Evolutionary conservation across 1,139 yeast species (phyloP).

Genomic region (Blastobotrys raffinosifermentans): DNA sequence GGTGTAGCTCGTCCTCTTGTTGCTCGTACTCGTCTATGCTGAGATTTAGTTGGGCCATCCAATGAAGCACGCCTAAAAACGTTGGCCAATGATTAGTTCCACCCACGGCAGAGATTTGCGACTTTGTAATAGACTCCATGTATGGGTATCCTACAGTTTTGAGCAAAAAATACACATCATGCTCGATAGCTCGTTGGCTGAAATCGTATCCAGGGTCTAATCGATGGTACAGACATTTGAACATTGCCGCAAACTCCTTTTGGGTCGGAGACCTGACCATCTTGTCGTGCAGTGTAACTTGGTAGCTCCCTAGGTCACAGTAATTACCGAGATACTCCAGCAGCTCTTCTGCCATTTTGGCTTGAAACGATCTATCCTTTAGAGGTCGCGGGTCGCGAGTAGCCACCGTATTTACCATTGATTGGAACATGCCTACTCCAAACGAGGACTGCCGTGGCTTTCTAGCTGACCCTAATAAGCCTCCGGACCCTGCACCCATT

Average conservation of each 20-base stretch:
- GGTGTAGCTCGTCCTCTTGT: slow-evolving; percentile 32
- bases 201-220: slow-evolving; percentile 78
- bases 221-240: slow-evolving; percentile 70
- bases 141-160: slow-evolving; percentile 72
- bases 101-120: slow-evolving; percentile 87
- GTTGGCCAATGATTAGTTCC: slow-evolving; percentile 79
- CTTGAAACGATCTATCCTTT: slow-evolving; percentile 67
- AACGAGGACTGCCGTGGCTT: slow-evolving; percentile 20
- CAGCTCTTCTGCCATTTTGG: slow-evolving; percentile 42
- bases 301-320: slow-evolving; percentile 68
- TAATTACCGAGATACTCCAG: slow-evolving; percentile 57
- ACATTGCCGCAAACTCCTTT: slow-evolving; percentile 71
- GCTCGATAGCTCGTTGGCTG: slow-evolving; percentile 55
- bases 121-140: slow-evolving; percentile 69
- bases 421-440: slow-evolving; percentile 15
- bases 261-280: slow-evolving; percentile 78
- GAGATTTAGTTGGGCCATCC: slow-evolving; percentile 61
- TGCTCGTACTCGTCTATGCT: slow-evolving; percentile 42
- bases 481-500: slow-evolving; percentile 4
- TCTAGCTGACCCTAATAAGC: slow-evolving; percentile 9
- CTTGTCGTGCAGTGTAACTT: slow-evolving; percentile 60
- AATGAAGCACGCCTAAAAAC: slow-evolving; percentile 72
- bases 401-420: slow-evolving; percentile 9
- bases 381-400: slow-evolving; percentile 66
- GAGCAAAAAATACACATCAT: slow-evolving; percentile 65